These are phyloP conservation scores for Collybia sordida DNA, from an alignment of 768 basidiomycete species.

Conservation along the genomic window DNA sequence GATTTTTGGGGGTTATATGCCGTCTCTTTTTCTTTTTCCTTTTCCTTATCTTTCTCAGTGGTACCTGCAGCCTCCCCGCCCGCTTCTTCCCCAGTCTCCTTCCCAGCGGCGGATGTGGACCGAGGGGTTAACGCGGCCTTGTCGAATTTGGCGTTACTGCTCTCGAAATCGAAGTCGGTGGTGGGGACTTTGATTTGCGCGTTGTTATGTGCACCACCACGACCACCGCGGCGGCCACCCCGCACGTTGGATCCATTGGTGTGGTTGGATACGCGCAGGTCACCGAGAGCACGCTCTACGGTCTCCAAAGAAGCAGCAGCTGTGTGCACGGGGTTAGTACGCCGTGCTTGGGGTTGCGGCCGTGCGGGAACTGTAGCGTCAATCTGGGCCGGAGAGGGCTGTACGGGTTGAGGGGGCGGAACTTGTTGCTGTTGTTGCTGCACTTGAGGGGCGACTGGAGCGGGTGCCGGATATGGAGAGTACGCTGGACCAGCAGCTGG, in stretches of 20 bases:
- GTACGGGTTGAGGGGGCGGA: neutral
- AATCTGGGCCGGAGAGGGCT: conserved; percentile 23
- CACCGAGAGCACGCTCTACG: conserved; percentile 54
- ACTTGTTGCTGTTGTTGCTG: conserved; percentile 15
- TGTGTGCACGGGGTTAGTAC: conserved; percentile 58
- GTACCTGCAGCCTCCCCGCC: conserved; percentile 29
- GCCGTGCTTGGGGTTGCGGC: conserved; percentile 18
- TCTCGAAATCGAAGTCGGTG: conserved; percentile 82
- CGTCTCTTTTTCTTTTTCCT: conserved; percentile 31
- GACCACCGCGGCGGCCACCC: conserved; percentile 16
- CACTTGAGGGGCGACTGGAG: conserved; percentile 28
- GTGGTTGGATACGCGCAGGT: conserved; percentile 42
- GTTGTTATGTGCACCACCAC: conserved; percentile 20
- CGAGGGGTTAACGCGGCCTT: conserved; percentile 55
- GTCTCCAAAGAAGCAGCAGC: conserved; percentile 76
- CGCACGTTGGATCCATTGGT: conserved; percentile 11
- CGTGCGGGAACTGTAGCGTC: conserved; percentile 20
- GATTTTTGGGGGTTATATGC: conserved; percentile 80
- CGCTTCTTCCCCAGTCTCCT: conserved; percentile 25
- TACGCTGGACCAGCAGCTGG: conserved; percentile 7
- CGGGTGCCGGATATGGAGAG: conserved; percentile 9
- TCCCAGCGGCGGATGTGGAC: conserved; percentile 12
- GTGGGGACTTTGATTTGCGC: conserved; percentile 63
- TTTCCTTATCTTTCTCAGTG: conserved; percentile 30
- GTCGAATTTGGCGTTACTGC: conserved; percentile 79